These are phyloP conservation scores for Arthrobotrys sinensis DNA, from an alignment of 2,329 filamentous ascomycete genomes.

Conservation along the genomic window DNA sequence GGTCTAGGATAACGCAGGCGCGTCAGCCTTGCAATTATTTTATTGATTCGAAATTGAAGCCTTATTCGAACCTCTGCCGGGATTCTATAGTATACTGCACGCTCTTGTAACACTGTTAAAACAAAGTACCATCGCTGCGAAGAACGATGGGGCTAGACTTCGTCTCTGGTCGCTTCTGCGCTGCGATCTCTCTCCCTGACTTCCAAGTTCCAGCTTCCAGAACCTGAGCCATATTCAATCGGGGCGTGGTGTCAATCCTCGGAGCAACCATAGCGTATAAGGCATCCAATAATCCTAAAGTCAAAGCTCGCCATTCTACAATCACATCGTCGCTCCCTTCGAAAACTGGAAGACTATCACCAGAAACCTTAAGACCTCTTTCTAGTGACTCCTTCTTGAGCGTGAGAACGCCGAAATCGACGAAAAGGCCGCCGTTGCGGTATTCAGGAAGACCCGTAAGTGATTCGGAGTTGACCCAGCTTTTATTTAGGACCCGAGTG, in stretches of 20 bases:
- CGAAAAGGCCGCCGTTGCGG: constrained; percentile 88
- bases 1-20: too few relatives aligned
- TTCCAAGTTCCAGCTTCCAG: constrained; percentile 98
- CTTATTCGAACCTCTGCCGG: too few relatives aligned
- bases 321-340: constrained; percentile 81
- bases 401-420: constrained; percentile 85
- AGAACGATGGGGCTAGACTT: constrained; percentile 67
- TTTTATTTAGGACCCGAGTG: constrained; percentile 82
- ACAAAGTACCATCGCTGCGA: constrained; percentile 68
- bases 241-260: constrained; percentile 78
- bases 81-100: too few relatives aligned
- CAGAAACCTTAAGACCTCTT: constrained; percentile 78
- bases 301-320: constrained; percentile 83
- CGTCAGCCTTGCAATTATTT: too few relatives aligned
- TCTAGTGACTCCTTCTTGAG: constrained; percentile 80
- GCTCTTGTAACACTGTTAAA: constrained; percentile 62
- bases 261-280: constrained; percentile 79
- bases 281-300: constrained; percentile 81
- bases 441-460: constrained; percentile 93
- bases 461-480: constrained; percentile 84
- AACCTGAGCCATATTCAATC: constrained; percentile 85
- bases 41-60: too few relatives aligned
- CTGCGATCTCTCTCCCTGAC: constrained; percentile 72
- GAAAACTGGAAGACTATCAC: constrained; percentile 82
- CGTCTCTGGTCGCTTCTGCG: constrained; percentile 55